Base-by-base conservation (phyloP, 1,284 basidiomycete genomes). In the Cutaneotrichosporon sp. region DNA sequence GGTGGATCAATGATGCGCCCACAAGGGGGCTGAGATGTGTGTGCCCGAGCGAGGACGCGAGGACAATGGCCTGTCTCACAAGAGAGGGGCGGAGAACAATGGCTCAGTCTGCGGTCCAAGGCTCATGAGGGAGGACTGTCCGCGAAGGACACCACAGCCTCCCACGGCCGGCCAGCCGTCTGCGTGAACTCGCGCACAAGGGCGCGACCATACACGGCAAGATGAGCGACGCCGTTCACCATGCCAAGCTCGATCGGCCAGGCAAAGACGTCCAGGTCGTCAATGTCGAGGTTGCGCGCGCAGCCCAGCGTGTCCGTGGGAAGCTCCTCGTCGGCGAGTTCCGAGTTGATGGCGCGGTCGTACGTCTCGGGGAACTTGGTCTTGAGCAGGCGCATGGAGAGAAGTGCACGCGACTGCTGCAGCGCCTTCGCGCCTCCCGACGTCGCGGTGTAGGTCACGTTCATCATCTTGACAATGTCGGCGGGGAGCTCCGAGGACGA, bases 241-340 rank as follows among this genome's bases (percentile, higher is more conserved):
- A 77, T 74, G 36, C 75, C 76, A 8, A 77, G 59, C 64, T 78
- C 76, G 47, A 78, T 77, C 3, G 76, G 76, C 76, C 76, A 78
- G n/a, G 67, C 72, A 56, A 77, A 78, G 27, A 57, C 58, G 34
- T 72, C 69, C 2, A 60, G 56, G 22, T 65, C 58, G 57, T 77
- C 73, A 22, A 73, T 67, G 60, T 75, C 72, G 47, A 78, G 60
- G 46, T 59, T 54, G 24, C 69, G 69, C 18, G 75, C 75, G 24
- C 67, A 59, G 6, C 75, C 75, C 13, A 78, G 60, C 33, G 56
- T 46, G 65, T 78, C 76, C 0, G 70, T 66, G 8, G 76, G 72
- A 10, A 74, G 50, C 9, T 66, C 56, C 38, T 76, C 70, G 36
- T 77, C 75, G 3, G 70, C 58, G 4, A 78, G 59, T 31, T 75